Conservation (phyloP, 2,329 filamentous ascomycete species). For the Monilinia laxa region DNA sequence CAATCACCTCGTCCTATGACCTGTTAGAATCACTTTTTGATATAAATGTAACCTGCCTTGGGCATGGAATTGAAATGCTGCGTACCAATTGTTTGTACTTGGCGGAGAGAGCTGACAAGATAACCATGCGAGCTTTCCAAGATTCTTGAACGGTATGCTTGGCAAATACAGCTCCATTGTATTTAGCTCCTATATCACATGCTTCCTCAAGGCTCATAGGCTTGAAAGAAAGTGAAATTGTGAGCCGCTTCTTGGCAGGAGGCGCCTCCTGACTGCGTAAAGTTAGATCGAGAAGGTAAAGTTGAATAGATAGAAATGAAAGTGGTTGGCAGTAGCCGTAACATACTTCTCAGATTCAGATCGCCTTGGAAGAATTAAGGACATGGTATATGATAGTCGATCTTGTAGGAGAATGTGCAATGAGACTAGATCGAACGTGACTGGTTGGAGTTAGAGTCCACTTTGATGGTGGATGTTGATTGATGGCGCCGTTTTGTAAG, state of each 20-base stretch:
- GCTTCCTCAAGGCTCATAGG: neutral
- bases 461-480: neutral
- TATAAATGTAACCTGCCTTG: neutral
- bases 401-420: neutral
- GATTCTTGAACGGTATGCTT: neutral
- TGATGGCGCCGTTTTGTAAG: neutral
- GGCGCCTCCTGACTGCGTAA: neutral
- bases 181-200: neutral
- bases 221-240: neutral
- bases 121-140: neutral
- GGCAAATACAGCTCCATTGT: neutral
- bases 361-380: neutral
- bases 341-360: neutral
- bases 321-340: accelerated
- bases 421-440: neutral
- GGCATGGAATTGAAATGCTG: neutral
- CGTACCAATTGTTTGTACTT: constrained; percentile 4
- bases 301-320: neutral
- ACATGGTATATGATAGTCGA: neutral
- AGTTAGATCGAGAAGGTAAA: neutral
- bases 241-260: neutral
- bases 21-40: neutral
- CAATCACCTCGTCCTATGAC: neutral
- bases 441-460: no score
- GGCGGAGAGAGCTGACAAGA: neutral